Conservation (phyloP, 2,329 filamentous ascomycete genomes). For the Pseudocercospora macadamiae region DNA sequence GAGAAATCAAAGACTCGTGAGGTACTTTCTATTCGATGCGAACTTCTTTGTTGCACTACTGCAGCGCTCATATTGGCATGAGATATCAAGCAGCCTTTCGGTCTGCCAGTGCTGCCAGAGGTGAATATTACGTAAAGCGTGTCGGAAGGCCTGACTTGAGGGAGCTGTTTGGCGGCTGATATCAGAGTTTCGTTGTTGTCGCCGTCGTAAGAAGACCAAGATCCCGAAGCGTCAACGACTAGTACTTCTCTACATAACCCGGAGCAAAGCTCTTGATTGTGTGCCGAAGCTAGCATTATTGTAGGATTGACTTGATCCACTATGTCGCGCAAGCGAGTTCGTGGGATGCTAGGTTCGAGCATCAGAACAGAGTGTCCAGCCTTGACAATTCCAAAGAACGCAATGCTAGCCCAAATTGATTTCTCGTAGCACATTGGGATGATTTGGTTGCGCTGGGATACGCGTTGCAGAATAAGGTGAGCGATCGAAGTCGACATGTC, state of each 20-base stretch:
- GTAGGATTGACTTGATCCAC: conserved; percentile 31
- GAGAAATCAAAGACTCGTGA: conserved; percentile 28
- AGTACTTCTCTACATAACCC: background rate
- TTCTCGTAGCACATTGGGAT: conserved; percentile 36
- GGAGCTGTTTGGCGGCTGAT: too few relatives aligned
- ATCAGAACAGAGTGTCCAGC: conserved; percentile 33
- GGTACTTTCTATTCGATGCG: background rate
- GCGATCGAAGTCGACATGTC: conserved; percentile 4
- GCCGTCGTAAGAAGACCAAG: too few relatives aligned
- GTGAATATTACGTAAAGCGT: conserved; percentile 27
- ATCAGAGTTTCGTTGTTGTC: too few relatives aligned
- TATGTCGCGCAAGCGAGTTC: conserved; percentile 33
- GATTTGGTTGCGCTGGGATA: conserved; percentile 8
- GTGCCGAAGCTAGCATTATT: conserved; percentile 9
- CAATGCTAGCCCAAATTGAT: conserved; percentile 32
- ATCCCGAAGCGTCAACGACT: background rate
- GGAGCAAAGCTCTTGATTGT: background rate
- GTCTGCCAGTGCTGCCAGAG: conserved; percentile 27
- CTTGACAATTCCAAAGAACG: conserved; percentile 34
- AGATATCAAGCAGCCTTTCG: conserved; percentile 24
- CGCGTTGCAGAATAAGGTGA: background rate
- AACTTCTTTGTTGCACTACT: background rate
- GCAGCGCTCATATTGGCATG: conserved; percentile 17
- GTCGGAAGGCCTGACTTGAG: background rate
- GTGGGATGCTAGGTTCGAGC: conserved; percentile 22